These are phyloP conservation scores for Xylariaceae sp. DNA, from an alignment of 2,329 filamentous ascomycete genomes.

Conservation along the genomic window DNA sequence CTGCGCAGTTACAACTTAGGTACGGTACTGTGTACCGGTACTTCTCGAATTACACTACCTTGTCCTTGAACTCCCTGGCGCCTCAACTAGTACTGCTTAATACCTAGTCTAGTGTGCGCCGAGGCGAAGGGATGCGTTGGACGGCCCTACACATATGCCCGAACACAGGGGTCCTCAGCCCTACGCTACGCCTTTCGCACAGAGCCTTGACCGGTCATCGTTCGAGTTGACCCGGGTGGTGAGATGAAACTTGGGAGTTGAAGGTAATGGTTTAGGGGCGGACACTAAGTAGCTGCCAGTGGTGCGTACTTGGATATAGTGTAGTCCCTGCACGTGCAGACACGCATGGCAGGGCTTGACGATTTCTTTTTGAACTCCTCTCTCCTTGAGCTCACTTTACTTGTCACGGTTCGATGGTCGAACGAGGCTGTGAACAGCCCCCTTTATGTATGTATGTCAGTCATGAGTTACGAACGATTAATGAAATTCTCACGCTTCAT, in stretches of 20 bases:
- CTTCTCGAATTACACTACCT: too few species aligned
- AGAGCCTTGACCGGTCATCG: conserved; percentile 4
- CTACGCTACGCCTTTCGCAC: conserved; percentile 8
- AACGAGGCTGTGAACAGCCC: background rate
- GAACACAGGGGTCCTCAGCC: conserved; percentile 8
- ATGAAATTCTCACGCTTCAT: conserved; percentile 8
- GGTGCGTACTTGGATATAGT: too few species aligned
- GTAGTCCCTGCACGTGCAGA: too few species aligned
- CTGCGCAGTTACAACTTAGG: too few species aligned
- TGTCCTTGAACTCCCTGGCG: too few species aligned
- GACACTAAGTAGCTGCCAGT: too few species aligned
- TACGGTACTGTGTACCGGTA: too few species aligned
- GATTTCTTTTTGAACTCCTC: too few species aligned
- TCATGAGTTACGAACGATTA: conserved; percentile 17
- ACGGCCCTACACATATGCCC: too few species aligned
- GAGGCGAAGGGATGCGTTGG: background rate
- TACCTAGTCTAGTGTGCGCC: conserved; percentile 6
- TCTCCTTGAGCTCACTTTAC: too few species aligned
- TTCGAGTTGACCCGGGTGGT: background rate
- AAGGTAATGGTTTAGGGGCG: background rate
- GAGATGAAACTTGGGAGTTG: conserved; percentile 1
- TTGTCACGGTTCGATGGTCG: too few species aligned
- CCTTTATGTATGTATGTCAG: conserved; percentile 10
- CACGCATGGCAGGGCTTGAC: too few species aligned
- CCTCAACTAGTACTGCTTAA: background rate